Base-by-base conservation (phyloP, 306 rosid species). In the Dryas alaskensis region DNA sequence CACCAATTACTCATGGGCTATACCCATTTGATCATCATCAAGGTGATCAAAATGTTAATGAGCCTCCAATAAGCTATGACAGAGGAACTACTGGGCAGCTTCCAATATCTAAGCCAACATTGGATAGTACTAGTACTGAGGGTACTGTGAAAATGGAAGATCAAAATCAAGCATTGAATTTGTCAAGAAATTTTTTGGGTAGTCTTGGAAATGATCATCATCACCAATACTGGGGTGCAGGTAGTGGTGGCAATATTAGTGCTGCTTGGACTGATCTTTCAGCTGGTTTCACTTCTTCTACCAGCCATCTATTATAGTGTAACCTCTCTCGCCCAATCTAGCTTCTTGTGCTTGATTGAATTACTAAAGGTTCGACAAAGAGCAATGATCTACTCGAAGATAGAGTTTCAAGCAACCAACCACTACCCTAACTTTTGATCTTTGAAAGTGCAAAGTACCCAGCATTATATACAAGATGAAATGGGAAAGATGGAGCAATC, bases 251-350 rank as follows among this genome's bases (percentile, higher is more conserved):
- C 39, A 76, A 40, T 22, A 31, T 72, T 49, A 58, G 76, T 16
- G 86, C 68, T 83, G 85, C 89, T 77, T 90, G 98, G 98, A 83
- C 69, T 67, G 86, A 87, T 69, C 76, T 83, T 73, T 89, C 91
- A 31, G 37, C 37, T 60, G 83, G 83, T 84, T 90, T 92, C 85
- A 60, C 82, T 58, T 82, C 88, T 10, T 80, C 95, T 37, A 75
- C 86, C 25, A 78, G 65, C 55, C 90, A 87, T 73, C 76, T 85
- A 54, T 74, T 88, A 71, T 87, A 85, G 87, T 69, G 16, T 69
- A 45, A 27, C 27, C 67, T 63, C 67, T 62, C 37, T 31, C 37
- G 37, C 37, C 37, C 37, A 31, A 31, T 31, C 37, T 31, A 31
- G 37, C 37, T 31, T 31, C 3, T 31, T 31, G 37, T 31, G 37